Evolutionary conservation across 768 basidiomycete species (phyloP), one percentile per base, ranked within the genome.

Genomic region (Boletus sp.): DNA sequence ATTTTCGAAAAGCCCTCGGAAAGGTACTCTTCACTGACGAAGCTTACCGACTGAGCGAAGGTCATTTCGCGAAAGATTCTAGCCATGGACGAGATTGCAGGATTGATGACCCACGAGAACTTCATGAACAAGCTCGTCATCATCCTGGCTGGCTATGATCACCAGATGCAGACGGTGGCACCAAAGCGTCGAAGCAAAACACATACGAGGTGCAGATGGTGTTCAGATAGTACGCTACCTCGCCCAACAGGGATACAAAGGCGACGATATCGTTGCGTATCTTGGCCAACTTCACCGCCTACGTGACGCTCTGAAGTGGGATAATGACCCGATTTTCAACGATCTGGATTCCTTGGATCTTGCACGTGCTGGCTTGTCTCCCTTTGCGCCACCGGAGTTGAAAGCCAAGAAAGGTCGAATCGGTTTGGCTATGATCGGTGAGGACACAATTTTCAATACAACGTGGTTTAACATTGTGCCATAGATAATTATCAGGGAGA

Each of bases 401-500:
- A 84, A 81, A 63, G 76, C 70, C 32, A 71, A 73, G 4, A 63
- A 54, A 7, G 15, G 14, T 2, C 40, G 48, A 3, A 71, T 89
- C 20, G 78, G 80, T 20, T 66, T 89, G 1, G 82, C 86, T 0
- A 89, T 87, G 0, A 87, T 89, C 11, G 87, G 87, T 85, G 54
- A 24, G 74, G 5, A 39, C 4, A 39, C 8, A 1, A 2, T 14
- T 7, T 45, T 4, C 24, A 7, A 44, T 28, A 2, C 11, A 35
- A 14, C 9, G 18, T 4, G 3, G 5, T 42, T n/a, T 14, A 28
- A 37, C n/a, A 8, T 11, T 4, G 4, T 17, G 15, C 18, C 12
- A 12, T 52, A 87, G 87, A 89, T 57, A 89, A 89, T 62, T 89
- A 87, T 58, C 87, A 89, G 61, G 87, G 87, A 9, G 87, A 89